phyloP scores from a whole-genome alignment of 1,284 basidiomycete species.

The Puccinia hordei region DNA sequence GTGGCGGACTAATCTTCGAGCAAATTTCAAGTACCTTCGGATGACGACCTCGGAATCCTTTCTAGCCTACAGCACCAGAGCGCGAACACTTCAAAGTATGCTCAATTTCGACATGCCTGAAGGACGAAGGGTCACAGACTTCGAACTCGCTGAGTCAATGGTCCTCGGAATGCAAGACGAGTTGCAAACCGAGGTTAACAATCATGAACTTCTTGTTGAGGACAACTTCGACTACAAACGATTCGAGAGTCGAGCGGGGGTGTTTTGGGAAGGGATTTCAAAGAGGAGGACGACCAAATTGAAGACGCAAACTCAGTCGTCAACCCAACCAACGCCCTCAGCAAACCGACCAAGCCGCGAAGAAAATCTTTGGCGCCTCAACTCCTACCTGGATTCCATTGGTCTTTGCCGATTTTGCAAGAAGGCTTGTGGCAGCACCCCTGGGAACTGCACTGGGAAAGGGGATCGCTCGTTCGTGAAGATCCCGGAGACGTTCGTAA shows the following conservation, averaged over 20 bases:
- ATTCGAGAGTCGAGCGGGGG: not conserved
- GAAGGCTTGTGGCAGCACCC: constrained; percentile 16
- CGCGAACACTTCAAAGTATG: not conserved
- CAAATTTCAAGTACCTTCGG: not conserved
- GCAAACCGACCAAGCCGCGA: not conserved
- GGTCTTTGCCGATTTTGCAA: constrained; percentile 36
- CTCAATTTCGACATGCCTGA: not conserved
- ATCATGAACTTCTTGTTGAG: not conserved
- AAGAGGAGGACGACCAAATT: not conserved
- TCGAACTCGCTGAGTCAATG: not conserved
- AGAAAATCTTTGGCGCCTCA: not conserved
- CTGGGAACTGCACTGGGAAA: not conserved
- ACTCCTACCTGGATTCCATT: constrained; percentile 11
- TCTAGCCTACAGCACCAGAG: not conserved
- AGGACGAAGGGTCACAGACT: not conserved
- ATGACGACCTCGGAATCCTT: not conserved
- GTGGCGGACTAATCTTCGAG: not conserved
- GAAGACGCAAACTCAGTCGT: not conserved
- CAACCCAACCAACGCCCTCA: not conserved
- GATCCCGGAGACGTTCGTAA: not conserved
- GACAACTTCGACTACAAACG: not conserved
- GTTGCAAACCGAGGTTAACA: not conserved
- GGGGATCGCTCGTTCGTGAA: not conserved
- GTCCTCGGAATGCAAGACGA: not conserved
- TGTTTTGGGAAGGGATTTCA: no score